Base-by-base conservation (phyloP, 202 grass and related monocot species). In the Carex arenaria region DNA sequence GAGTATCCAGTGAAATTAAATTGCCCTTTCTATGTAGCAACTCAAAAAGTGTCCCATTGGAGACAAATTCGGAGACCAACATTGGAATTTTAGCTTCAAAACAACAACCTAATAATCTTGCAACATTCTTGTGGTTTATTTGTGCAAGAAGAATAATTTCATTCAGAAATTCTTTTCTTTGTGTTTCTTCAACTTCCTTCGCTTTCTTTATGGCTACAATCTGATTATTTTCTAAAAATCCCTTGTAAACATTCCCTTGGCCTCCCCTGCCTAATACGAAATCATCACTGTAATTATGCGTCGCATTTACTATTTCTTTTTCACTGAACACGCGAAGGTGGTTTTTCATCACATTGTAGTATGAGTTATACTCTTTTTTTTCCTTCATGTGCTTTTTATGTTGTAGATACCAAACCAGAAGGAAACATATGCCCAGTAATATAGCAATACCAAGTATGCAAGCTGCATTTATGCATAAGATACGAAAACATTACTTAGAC, bases 121-220 rank as follows among this genome's bases (percentile, higher is more conserved):
- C 84, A 11, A 90, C 84, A 28, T 90, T 85, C 38, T 55, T 54
- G 10, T 93, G 91, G n/a, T 93, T 93, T 3, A 90, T 88, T 57
- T 90, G 88, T 15, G 91, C 90, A 34, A 93, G 83, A 3, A 93
- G 87, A 43, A 90, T 90, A 26, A 93, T 93, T 87, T 92, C 88
- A 4, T 92, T 92, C 4, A 87, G 83, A 31, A 92, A 92, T 63
- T 92, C 90, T 78, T 83, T 84, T 13, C 40, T 84, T 22, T 82
- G 81, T 0, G 49, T 28, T 61, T 85, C 83, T 30, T 88, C 32
- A 3, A 80, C 84, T 82, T 85, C 18, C 80, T 85, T 85, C 36
- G 93, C 87, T 79, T 85, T 95, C 71, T 95, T 92, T 74, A 95
- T 91, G 11, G 93, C 90, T 4, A 95, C 88, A 31, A 78, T 67